Evolutionary conservation across 164 flowering plant genomes (phyloP).

Genomic region (Nelumbo lutea): DNA sequence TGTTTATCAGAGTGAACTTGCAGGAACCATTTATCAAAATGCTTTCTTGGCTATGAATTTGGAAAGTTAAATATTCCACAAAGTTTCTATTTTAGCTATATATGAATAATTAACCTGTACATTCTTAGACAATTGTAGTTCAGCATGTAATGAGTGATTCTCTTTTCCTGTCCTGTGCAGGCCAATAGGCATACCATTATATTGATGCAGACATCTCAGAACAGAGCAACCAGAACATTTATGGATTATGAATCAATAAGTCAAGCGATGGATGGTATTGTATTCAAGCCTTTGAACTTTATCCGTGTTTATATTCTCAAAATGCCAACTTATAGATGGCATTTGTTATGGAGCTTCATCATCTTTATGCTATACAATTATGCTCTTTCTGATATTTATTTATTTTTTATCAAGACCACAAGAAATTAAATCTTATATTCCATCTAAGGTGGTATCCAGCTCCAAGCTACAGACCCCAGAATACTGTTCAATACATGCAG

Average conservation of each 20-base stretch:
- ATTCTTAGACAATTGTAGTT: background rate
- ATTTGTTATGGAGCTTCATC: too few species aligned
- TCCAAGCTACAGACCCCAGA: too few species aligned
- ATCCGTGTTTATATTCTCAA: background rate
- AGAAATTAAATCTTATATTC: too few species aligned
- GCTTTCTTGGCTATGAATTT: background rate
- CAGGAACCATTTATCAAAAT: too few species aligned
- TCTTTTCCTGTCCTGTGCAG: slow-evolving; percentile 31
- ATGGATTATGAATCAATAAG: slow-evolving; percentile 90
- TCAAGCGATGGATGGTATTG: slow-evolving; percentile 93
- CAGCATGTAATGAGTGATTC: background rate
- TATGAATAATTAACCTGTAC: background rate
- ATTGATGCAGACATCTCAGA: slow-evolving; percentile 83
- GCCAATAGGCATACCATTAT: slow-evolving; percentile 88
- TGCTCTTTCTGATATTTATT: too few species aligned
- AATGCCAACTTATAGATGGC: too few species aligned
- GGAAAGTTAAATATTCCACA: background rate
- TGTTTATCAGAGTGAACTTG: too few species aligned
- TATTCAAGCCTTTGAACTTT: background rate
- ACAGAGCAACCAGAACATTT: slow-evolving; percentile 80
- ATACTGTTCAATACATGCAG: too few species aligned
- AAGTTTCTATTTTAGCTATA: background rate
- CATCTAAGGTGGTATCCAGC: too few species aligned
- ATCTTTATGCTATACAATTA: too few species aligned
- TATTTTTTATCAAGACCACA: too few species aligned